phyloP scores from a whole-genome alignment of 139 green algal species.

The Chlorella sp. region DNA sequence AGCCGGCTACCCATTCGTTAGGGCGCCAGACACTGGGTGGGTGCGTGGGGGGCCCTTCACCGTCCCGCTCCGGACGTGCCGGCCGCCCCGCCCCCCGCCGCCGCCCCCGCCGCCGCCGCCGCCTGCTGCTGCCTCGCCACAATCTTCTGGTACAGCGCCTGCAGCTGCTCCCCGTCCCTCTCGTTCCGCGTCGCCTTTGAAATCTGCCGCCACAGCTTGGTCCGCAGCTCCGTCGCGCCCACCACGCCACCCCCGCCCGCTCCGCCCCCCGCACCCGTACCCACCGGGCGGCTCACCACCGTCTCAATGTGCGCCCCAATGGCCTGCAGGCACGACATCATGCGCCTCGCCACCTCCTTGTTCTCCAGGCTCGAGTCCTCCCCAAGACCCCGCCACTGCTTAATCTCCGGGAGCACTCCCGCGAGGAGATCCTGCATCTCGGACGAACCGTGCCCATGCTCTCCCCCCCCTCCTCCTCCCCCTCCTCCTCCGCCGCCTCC shows the following conservation, averaged over 20 bases:
- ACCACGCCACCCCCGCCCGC: not conserved
- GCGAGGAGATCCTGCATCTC: not conserved
- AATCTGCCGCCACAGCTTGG: not conserved
- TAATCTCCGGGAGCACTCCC: not conserved
- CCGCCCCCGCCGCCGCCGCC: not conserved
- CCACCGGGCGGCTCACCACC: not conserved
- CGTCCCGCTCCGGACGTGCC: too few relatives aligned
- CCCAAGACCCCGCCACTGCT: not conserved
- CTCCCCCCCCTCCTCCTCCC: not conserved
- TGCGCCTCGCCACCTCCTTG: not conserved
- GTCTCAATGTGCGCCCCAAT: not conserved
- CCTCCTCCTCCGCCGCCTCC: not conserved
- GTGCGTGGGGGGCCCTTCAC: too few relatives aligned
- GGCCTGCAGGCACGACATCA: slow-evolving; percentile 2
- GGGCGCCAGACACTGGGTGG: too few relatives aligned
- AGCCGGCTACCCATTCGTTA: too few relatives aligned
- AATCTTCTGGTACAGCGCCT: not conserved
- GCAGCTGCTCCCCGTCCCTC: not conserved
- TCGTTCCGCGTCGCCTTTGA: not conserved
- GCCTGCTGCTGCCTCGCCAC: not conserved
- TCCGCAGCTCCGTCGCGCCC: not conserved
- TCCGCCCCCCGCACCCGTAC: not conserved
- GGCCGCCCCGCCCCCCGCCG: not conserved
- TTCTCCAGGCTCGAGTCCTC: not conserved
- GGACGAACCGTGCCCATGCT: too few relatives aligned